Conservation (phyloP, 2,329 filamentous ascomycete genomes). For the Decorospora gaudefroyi region DNA sequence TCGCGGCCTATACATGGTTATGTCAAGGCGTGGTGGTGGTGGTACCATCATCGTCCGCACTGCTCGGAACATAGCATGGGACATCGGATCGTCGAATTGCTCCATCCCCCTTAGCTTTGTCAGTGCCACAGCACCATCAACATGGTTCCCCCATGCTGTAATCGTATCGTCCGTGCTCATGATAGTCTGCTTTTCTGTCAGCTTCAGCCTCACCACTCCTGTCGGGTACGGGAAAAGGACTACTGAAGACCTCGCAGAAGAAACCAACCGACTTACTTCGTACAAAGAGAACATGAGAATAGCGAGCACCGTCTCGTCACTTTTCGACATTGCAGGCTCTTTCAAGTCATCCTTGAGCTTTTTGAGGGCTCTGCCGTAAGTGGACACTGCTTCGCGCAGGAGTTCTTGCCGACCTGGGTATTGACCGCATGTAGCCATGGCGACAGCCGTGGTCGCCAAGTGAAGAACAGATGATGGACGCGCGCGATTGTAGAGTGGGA, state of each 20-base stretch:
- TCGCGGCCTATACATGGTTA: too few species aligned
- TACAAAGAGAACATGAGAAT: conserved; percentile 50
- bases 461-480: conserved; percentile 46
- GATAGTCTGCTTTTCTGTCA: conserved; percentile 40
- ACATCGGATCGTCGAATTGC: conserved; percentile 47
- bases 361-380: conserved; percentile 47
- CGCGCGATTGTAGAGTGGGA: conserved; percentile 46
- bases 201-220: conserved; percentile 1
- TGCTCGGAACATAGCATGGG: conserved; percentile 48
- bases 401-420: conserved; percentile 46
- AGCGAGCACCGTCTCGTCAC: conserved; percentile 48
- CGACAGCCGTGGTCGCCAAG: conserved; percentile 48
- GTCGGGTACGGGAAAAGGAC: conserved; percentile 15
- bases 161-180: conserved; percentile 47
- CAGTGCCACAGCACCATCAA: conserved; percentile 49
- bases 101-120: conserved; percentile 47
- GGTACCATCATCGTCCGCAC: conserved; percentile 51
- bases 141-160: conserved; percentile 48
- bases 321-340: conserved; percentile 42
- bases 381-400: conserved; percentile 39
- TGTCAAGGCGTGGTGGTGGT: background rate
- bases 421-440: conserved; percentile 46
- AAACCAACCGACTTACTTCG: conserved; percentile 42
- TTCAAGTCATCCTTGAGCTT: conserved; percentile 46
- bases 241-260: conserved; percentile 25